Percentiles rank a stretch among this genome's conserved stretches.
Evolutionary conservation across 495 filamentous ascomycete species (phyloP).

Genomic region (Pseudoneurospora amorphoporcata): DNA sequence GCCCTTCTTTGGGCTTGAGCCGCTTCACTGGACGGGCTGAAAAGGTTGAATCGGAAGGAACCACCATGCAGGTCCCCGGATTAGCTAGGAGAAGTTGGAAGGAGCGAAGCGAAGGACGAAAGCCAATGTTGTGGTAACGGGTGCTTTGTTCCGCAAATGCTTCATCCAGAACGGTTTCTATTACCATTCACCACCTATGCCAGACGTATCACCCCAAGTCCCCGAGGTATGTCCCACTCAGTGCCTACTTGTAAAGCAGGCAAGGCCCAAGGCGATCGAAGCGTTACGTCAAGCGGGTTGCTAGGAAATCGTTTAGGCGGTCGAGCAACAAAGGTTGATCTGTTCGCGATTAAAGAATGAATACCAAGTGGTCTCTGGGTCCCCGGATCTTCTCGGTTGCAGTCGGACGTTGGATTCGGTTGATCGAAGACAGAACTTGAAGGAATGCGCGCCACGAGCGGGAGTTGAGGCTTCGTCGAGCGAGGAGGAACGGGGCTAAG

Average conservation of each 20-base stretch:
- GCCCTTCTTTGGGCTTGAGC: slow-evolving; percentile 31
- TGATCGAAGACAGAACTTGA: background rate
- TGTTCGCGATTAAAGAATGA: background rate
- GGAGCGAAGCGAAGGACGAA: background rate
- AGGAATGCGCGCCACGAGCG: background rate
- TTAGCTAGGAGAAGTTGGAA: background rate
- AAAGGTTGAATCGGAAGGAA: background rate
- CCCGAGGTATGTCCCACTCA: background rate
- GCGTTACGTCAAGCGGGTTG: background rate
- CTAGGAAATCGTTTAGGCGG: background rate
- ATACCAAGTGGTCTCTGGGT: background rate
- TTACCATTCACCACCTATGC: background rate
- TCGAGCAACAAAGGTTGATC: background rate
- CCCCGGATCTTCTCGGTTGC: background rate
- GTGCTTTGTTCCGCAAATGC: background rate
- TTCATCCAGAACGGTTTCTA: background rate
- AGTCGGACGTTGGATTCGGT: background rate
- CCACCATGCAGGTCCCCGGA: background rate
- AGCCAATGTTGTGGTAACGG: background rate
- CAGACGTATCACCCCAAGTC: background rate
- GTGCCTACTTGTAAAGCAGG: background rate
- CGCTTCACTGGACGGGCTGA: slow-evolving; percentile 6
- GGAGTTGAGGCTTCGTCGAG: background rate
- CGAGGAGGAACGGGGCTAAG: background rate
- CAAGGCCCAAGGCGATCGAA: background rate